Conservation (phyloP, 495 filamentous ascomycete genomes). For the Bacidia rubella region DNA sequence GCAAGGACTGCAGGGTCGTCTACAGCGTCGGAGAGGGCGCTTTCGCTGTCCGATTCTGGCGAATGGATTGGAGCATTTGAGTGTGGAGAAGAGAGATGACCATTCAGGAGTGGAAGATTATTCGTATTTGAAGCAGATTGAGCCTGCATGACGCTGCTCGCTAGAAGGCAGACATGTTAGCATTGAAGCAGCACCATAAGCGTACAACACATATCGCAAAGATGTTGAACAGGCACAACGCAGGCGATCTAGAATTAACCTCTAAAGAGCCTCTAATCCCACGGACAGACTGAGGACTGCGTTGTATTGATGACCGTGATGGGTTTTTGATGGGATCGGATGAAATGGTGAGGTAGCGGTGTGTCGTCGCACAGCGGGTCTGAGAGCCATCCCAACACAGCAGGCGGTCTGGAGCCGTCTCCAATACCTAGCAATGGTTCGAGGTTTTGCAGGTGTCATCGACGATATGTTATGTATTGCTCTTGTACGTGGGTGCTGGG, state of each 20-base stretch:
- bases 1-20: constrained; percentile 25
- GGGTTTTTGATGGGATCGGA: constrained; percentile 17
- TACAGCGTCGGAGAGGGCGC: constrained; percentile 36
- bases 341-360: constrained; percentile 6
- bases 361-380: background rate
- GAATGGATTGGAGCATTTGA: constrained; percentile 10
- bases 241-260: constrained; percentile 15
- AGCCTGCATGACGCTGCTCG: constrained; percentile 18
- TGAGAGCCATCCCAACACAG: no score
- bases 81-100: constrained; percentile 18
- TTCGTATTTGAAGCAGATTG: constrained; percentile 11
- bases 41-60: constrained; percentile 37
- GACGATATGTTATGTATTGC: no score
- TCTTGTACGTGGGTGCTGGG: no score
- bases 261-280: background rate
- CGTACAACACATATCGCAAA: constrained; percentile 6
- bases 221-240: background rate
- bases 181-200: constrained; percentile 11
- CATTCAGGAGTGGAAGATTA: constrained; percentile 14
- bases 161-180: constrained; percentile 16
- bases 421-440: no score
- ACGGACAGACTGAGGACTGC: background rate
- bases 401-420: background rate
- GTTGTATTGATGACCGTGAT: constrained; percentile 9
- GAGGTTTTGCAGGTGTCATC: no score